Evolutionary conservation across 2,329 filamentous ascomycete species (phyloP).

Genomic region (Didymella pinodella): DNA sequence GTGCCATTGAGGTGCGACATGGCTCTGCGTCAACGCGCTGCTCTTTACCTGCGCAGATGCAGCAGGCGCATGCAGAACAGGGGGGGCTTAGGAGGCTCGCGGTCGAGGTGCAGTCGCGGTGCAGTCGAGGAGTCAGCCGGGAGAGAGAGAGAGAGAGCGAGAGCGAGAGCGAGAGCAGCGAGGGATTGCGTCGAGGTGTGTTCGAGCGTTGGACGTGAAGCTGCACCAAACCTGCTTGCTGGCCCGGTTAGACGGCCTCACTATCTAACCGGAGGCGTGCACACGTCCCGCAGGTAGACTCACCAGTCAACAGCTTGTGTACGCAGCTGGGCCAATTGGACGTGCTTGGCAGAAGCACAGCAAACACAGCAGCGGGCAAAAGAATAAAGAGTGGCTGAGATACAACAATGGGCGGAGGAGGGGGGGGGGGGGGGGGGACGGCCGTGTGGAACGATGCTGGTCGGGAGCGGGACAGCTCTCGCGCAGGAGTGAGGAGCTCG

Average conservation of each 20-base stretch:
- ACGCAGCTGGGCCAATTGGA: slow-evolving; percentile 1
- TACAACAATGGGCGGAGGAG: slow-evolving; percentile 2
- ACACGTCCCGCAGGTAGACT: slow-evolving; percentile 17
- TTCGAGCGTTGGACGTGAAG: slow-evolving; percentile 11
- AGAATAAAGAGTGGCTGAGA: slow-evolving; percentile 15
- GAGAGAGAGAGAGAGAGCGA: neutral
- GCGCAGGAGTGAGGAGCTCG: slow-evolving; percentile 5
- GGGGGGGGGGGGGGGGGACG: neutral
- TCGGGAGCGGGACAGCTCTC: slow-evolving; percentile 9
- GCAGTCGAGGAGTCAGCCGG: neutral
- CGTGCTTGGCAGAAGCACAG: neutral
- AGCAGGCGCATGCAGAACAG: slow-evolving; percentile 18
- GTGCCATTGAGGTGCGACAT: slow-evolving; percentile 22
- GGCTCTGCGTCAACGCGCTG: slow-evolving; percentile 9
- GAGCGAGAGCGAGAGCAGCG: neutral
- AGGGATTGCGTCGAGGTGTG: neutral
- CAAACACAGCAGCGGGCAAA: slow-evolving; percentile 6
- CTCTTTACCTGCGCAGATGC: neutral
- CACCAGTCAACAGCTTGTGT: slow-evolving; percentile 5
- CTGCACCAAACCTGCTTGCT: slow-evolving; percentile 33
- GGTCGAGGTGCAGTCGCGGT: slow-evolving; percentile 3
- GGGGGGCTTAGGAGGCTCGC: neutral
- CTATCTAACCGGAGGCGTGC: slow-evolving; percentile 10
- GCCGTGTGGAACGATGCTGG: slow-evolving; percentile 3
- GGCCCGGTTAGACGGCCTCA: slow-evolving; percentile 11